Conservation (phyloP, 2,329 filamentous ascomycete genomes). For the Sporothrix humicola region DNA sequence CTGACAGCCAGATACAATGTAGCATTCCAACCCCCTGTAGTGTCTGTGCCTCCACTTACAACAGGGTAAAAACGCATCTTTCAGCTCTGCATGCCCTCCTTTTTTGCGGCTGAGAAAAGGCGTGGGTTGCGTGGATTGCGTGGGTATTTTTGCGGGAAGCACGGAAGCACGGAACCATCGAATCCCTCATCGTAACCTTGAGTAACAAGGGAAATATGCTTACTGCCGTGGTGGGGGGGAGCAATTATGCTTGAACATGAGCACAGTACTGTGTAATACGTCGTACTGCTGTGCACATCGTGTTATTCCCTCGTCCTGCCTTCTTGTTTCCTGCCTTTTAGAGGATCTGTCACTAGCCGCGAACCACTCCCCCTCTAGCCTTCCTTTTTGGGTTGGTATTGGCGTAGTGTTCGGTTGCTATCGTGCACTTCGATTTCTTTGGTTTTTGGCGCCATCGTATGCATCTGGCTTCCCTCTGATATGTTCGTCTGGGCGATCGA, state of each 20-base stretch:
- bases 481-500: slow-evolving; percentile 13
- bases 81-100: slow-evolving; percentile 23
- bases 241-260: neutral
- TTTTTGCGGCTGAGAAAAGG: slow-evolving; percentile 21
- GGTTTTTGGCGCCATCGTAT: neutral
- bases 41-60: slow-evolving; percentile 2
- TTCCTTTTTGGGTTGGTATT: neutral
- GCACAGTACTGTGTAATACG: neutral
- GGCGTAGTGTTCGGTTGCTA: neutral
- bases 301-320: neutral
- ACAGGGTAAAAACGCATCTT: neutral
- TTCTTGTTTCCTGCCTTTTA: no score
- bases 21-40: no score
- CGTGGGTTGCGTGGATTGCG: neutral
- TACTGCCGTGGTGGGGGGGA: slow-evolving; percentile 8
- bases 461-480: neutral
- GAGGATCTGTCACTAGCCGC: slow-evolving; percentile 17
- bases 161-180: neutral
- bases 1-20: neutral
- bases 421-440: neutral
- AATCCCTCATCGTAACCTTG: neutral
- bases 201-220: neutral
- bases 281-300: neutral
- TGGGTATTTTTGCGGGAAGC: neutral
- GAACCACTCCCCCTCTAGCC: neutral